These are phyloP conservation scores for Ammopiptanthus mongolicus DNA, from an alignment of 306 rosid genomes.

Conservation along the genomic window DNA sequence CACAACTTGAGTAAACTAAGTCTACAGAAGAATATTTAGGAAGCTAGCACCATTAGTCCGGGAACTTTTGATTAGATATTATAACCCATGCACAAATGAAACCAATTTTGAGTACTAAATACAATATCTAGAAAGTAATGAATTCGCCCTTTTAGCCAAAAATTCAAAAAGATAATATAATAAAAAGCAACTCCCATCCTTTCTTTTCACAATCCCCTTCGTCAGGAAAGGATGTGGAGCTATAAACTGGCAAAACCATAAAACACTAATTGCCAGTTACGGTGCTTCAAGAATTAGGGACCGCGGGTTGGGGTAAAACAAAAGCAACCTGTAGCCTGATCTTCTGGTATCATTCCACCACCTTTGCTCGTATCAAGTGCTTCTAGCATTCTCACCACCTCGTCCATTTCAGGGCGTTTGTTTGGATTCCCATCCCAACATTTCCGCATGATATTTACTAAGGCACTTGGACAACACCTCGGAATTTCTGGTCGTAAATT, in stretches of 20 bases:
- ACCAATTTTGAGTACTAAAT: slow-evolving; percentile 14
- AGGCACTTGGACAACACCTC: slow-evolving; percentile 62
- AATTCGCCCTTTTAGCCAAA: slow-evolving; percentile 12
- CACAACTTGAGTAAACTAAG: not conserved
- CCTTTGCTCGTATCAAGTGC: slow-evolving; percentile 84
- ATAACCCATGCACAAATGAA: slow-evolving; percentile 5
- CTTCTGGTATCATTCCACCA: slow-evolving; percentile 86
- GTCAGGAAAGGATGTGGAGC: not conserved
- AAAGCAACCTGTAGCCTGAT: slow-evolving; percentile 53
- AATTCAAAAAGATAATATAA: not conserved
- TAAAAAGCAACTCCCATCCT: slow-evolving; percentile 12
- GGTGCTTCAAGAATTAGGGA: slow-evolving; percentile 34
- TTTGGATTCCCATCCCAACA: slow-evolving; percentile 81
- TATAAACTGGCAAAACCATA: slow-evolving; percentile 25
- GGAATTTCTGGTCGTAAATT: slow-evolving; percentile 81
- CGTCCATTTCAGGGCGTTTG: slow-evolving; percentile 76
- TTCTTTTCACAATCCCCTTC: slow-evolving; percentile 1
- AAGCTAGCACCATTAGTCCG: not conserved
- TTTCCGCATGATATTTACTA: slow-evolving; percentile 57
- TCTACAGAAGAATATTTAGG: not conserved
- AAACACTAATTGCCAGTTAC: slow-evolving; percentile 26
- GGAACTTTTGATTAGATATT: not conserved
- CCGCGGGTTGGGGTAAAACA: slow-evolving; percentile 62
- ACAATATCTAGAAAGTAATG: slow-evolving; percentile 13
- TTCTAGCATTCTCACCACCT: slow-evolving; percentile 70